Evolutionary conservation across 2,329 filamentous ascomycete species (phyloP).

Genomic region (Aspergillus texensis): DNA sequence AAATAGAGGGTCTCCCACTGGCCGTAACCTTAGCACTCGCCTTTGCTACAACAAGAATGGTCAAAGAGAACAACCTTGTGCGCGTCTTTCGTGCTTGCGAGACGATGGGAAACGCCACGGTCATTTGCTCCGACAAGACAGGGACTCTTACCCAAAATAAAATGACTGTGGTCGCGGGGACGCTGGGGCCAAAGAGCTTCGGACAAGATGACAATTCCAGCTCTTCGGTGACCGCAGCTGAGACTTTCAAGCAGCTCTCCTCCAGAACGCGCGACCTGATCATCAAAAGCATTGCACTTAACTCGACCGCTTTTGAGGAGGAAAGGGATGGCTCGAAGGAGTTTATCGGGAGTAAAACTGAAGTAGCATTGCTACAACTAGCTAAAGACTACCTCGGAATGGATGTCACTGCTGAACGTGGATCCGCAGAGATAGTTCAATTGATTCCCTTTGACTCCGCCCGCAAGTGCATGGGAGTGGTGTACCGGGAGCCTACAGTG

Average conservation of each 20-base stretch:
- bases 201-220: conserved; percentile 39
- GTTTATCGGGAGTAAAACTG: conserved; percentile 78
- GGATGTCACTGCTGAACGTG: conserved; percentile 66
- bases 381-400: conserved; percentile 69
- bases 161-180: conserved; percentile 76
- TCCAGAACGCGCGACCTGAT: conserved; percentile 39
- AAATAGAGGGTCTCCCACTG: conserved; percentile 68
- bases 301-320: conserved; percentile 75
- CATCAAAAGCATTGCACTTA: conserved; percentile 47
- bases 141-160: conserved; percentile 74
- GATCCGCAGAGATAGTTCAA: conserved; percentile 63
- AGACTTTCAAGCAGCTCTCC: conserved; percentile 36
- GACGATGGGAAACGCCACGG: conserved; percentile 79
- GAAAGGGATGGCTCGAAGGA: conserved; percentile 67
- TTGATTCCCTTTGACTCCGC: conserved; percentile 75
- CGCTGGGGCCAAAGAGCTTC: conserved; percentile 64
- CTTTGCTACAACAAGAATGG: conserved; percentile 76
- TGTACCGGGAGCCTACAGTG: conserved; percentile 42
- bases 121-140: conserved; percentile 80
- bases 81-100: conserved; percentile 77
- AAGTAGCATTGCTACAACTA: conserved; percentile 72
- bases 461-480: conserved; percentile 66
- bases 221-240: conserved; percentile 26
- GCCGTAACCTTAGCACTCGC: conserved; percentile 77
- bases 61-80: conserved; percentile 76